A percentile compares a stretch with the other conserved stretches of the same genome.
Evolutionary conservation across 208 protist species (phyloP).

Genomic region (Acanthamoeba culbertsoni): DNA sequence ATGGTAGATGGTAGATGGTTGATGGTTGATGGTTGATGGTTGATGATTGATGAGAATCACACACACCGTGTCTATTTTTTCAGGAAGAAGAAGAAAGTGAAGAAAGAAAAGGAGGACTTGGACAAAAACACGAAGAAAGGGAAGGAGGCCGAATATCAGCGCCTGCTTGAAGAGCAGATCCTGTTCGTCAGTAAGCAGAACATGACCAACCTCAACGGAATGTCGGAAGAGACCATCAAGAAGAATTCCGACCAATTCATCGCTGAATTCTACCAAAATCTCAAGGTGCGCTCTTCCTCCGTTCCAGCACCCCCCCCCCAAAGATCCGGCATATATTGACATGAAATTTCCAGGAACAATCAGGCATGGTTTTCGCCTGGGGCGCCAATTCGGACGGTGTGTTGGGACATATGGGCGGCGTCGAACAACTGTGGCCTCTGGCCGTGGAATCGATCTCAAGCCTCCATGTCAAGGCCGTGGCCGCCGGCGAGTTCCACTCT

Average conservation of each 20-base stretch:
- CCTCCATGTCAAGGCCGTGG: neutral
- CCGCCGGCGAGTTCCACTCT: neutral
- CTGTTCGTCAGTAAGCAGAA: neutral
- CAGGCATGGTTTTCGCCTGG: neutral
- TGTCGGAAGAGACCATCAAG: neutral
- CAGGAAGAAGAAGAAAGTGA: conserved; percentile 11
- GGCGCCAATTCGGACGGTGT: neutral
- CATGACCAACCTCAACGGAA: neutral
- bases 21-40: too few relatives aligned
- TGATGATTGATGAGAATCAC: too few relatives aligned
- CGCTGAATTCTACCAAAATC: neutral
- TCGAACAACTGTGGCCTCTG: neutral
- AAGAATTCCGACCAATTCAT: neutral
- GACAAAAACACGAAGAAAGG: neutral
- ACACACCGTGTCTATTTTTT: too few relatives aligned
- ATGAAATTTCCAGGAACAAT: neutral
- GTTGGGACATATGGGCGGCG: neutral
- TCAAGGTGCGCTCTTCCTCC: neutral
- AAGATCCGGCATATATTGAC: neutral
- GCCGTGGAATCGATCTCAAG: neutral
- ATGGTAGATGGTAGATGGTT: too few relatives aligned
- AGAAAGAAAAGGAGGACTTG: neutral
- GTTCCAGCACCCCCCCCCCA: too few relatives aligned
- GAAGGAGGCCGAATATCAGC: neutral
- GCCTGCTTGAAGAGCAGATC: conserved; percentile 1